Conservation (phyloP, 495 filamentous ascomycete species). For the Sporormia fimetaria region DNA sequence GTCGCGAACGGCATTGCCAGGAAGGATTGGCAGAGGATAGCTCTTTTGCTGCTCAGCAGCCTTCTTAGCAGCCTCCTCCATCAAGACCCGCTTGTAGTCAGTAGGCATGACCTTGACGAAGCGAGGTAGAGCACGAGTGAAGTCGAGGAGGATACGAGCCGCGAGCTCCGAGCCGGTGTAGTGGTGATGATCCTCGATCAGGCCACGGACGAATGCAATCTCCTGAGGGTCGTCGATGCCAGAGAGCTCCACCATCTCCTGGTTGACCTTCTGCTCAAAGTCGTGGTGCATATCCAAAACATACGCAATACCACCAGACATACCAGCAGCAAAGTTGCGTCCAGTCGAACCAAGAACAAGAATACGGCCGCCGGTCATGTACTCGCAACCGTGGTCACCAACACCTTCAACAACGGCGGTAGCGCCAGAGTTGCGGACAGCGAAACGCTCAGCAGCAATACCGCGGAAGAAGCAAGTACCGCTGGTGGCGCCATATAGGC, state of each 20-base stretch:
- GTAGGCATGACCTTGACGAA: conserved; percentile 93
- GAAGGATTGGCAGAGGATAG: conserved; percentile 70
- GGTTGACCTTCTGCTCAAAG: conserved; percentile 91
- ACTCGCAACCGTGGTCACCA: conserved; percentile 97
- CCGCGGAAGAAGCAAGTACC: conserved; percentile 97
- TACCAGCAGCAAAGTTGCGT: conserved; percentile 99
- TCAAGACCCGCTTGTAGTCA: conserved; percentile 93
- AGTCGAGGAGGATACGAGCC: conserved; percentile 92
- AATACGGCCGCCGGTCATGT: conserved; percentile 97
- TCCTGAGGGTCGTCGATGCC: conserved; percentile 79
- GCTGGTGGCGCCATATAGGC: conserved; percentile 89
- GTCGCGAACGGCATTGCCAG: conserved; percentile 43
- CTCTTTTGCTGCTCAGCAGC: conserved; percentile 74
- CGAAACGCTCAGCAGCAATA: conserved; percentile 93
- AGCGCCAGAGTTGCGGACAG: conserved; percentile 94
- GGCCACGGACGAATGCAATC: conserved; percentile 83
- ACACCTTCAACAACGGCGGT: conserved; percentile 95
- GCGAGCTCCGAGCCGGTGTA: conserved; percentile 97
- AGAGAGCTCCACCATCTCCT: conserved; percentile 95
- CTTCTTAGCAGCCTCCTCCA: conserved; percentile 74
- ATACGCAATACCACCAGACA: conserved; percentile 99
- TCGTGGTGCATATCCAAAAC: conserved; percentile 86
- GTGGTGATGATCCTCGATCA: conserved; percentile 97
- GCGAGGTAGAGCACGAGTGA: conserved; percentile 79
- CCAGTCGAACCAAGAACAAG: conserved; percentile 83